Conservation (phyloP, 768 basidiomycete species). For the Dacryopinax primogenitus region DNA sequence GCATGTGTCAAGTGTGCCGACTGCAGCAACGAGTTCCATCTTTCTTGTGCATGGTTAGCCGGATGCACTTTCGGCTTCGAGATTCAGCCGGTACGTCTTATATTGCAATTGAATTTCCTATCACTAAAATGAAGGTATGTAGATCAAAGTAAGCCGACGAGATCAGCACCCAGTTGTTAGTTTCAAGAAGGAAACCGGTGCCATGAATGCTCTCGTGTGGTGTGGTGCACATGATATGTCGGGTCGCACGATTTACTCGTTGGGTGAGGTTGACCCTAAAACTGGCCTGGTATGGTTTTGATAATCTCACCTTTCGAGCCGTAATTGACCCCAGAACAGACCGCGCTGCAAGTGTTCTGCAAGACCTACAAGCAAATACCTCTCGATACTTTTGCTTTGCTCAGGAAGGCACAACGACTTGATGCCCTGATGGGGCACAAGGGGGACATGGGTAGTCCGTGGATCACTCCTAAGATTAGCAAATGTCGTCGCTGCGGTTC, state of each 20-base stretch:
- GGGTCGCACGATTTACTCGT: constrained; percentile 58
- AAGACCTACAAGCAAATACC: constrained; percentile 71
- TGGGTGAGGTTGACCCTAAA: constrained; percentile 70
- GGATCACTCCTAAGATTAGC: background rate
- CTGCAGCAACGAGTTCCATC: constrained; percentile 69
- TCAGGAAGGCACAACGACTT: constrained; percentile 78
- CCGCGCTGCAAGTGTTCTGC: constrained; percentile 79
- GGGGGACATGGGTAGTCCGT: background rate
- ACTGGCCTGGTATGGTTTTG: constrained; percentile 54
- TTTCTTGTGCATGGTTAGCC: constrained; percentile 78
- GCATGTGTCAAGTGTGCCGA: constrained; percentile 75
- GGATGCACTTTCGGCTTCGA: constrained; percentile 87
- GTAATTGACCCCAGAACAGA: constrained; percentile 35
- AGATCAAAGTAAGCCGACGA: constrained; percentile 69
- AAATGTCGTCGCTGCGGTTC: constrained; percentile 2
- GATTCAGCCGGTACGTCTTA: constrained; percentile 50
- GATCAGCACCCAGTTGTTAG: constrained; percentile 52
- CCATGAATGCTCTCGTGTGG: constrained; percentile 61
- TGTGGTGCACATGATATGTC: constrained; percentile 64
- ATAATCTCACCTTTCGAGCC: background rate
- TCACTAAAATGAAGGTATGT: background rate
- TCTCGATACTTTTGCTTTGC: constrained; percentile 57
- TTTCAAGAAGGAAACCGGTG: constrained; percentile 67
- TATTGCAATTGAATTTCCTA: constrained; percentile 5
- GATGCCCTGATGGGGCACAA: constrained; percentile 44